These are phyloP conservation scores for Thielaviopsis populi DNA, from an alignment of 2,329 filamentous ascomycete species.

Conservation along the genomic window DNA sequence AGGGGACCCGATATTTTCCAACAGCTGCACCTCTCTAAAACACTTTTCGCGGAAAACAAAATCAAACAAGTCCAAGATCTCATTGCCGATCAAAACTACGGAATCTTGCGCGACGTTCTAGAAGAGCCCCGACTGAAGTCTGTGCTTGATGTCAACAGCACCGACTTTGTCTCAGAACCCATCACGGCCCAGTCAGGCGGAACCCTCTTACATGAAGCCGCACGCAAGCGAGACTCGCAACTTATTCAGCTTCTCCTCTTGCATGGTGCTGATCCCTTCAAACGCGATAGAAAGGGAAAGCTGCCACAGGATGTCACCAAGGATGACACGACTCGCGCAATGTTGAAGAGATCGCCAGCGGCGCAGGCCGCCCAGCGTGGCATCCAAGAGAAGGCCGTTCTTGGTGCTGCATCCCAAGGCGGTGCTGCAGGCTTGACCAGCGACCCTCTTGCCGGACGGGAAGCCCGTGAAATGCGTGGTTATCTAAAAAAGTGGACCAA, in stretches of 20 bases:
- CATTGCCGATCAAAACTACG: conserved; percentile 58
- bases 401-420: conserved; percentile 51
- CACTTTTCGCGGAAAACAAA: conserved; percentile 76
- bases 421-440: conserved; percentile 37
- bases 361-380: conserved; percentile 86
- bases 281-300: conserved; percentile 86
- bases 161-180: conserved; percentile 72
- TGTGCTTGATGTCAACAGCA: conserved; percentile 79
- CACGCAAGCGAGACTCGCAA: conserved; percentile 69
- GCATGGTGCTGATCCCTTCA: conserved; percentile 91
- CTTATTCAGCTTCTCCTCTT: conserved; percentile 82
- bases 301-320: conserved; percentile 92
- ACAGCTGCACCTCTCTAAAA: conserved; percentile 76
- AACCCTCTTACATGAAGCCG: conserved; percentile 83
- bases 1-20: conserved; percentile 92
- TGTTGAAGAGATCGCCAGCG: conserved; percentile 87
- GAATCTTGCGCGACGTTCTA: conserved; percentile 60
- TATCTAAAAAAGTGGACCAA: conserved; percentile 99
- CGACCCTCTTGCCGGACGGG: conserved; percentile 57
- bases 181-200: conserved; percentile 69
- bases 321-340: conserved; percentile 74
- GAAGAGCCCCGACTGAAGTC: conserved; percentile 76
- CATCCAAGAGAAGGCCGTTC: conserved; percentile 92
- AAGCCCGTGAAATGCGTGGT: conserved; percentile 92
- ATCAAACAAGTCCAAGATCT: conserved; percentile 71